Conservation (phyloP, 1,284 basidiomycete species). For the Leccinum huronense region DNA sequence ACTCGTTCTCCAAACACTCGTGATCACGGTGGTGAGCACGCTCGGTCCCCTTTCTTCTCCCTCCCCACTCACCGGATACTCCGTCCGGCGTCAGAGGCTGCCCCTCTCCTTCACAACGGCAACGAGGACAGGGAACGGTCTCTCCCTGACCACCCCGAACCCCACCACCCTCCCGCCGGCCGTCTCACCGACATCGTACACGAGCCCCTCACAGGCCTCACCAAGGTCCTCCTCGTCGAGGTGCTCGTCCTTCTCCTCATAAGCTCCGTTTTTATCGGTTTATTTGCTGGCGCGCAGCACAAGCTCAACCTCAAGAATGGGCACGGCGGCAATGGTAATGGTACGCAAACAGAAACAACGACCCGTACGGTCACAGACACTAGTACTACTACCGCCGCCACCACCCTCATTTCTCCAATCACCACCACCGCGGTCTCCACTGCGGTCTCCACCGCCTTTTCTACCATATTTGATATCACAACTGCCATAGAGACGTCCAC, state of each 20-base stretch:
- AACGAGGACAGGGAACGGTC: slow-evolving; percentile 40
- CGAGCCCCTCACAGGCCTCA: slow-evolving; percentile 80
- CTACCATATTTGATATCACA: slow-evolving; percentile 36
- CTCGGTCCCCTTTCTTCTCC: neutral
- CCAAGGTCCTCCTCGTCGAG: slow-evolving; percentile 77
- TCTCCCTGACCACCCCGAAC: slow-evolving; percentile 21
- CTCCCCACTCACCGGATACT: slow-evolving; percentile 13
- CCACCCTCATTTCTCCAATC: slow-evolving; percentile 35
- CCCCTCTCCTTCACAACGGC: slow-evolving; percentile 51
- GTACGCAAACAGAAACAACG: slow-evolving; percentile 37
- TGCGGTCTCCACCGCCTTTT: slow-evolving; percentile 18
- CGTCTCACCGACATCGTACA: slow-evolving; percentile 57
- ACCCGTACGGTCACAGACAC: slow-evolving; percentile 34
- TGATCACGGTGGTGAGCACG: slow-evolving; percentile 40
- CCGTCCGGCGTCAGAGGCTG: slow-evolving; percentile 43
- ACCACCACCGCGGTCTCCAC: slow-evolving; percentile 38
- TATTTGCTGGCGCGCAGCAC: slow-evolving; percentile 86
- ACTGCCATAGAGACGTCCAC: slow-evolving; percentile 35
- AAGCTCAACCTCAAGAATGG: slow-evolving; percentile 58
- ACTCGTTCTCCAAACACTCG: slow-evolving; percentile 37
- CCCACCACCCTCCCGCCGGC: slow-evolving; percentile 44
- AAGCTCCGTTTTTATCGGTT: slow-evolving; percentile 84
- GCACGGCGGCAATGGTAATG: slow-evolving; percentile 35
- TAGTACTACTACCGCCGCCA: slow-evolving; percentile 27
- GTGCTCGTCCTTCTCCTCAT: slow-evolving; percentile 79